Evolutionary conservation across 176 grass and related monocot genomes (phyloP), one percentile per base, ranked within the genome.

Genomic region (Oryza nivara): DNA sequence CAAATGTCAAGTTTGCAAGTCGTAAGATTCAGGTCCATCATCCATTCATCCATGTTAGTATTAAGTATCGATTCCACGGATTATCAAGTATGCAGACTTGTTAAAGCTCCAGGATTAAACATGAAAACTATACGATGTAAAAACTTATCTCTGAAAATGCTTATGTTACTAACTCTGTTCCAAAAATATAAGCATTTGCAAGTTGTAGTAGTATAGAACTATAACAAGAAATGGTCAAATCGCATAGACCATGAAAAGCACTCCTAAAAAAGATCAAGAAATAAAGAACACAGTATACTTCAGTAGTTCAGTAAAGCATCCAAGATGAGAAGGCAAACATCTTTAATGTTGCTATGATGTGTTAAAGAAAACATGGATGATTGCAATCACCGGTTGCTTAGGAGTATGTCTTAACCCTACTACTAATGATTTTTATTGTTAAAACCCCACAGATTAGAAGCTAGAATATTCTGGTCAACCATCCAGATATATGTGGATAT

Each of bases 281-380:
- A 58, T 13, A 58, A 20, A 58, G 54, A 58, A 56, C 16, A 17
- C 1, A 58, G 54, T 38, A 38, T 58, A 58, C 6, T 8, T 58
- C 16, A 19, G 15, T 19, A 6, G 16, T 19, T 58, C 54, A 5
- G 14, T 41, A 79, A 74, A 68, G 38, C 69, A 70, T n/a, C 15
- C 48, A 11, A 67, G 41, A n/a, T 48, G 64, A 43, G 52, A 75
- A 80, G 65, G 17, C 22, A 32, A 52, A 20, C 83, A 78, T 23
- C 52, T 20, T 64, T 47, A 40, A n/a, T 8, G 15, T 68, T 32
- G 73, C 67, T 67, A 60, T 51, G 45, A 73, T 52, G 76, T 11
- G 67, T 74, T 79, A 14, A 76, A 16, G 35, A 23, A 80, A 58
- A n/a, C 16, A 58, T 58, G 54, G 54, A 58, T 20, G 54, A 58